Base-by-base conservation (phyloP, 192 early-diverging fungal genomes). In the Coemansia javaensis region DNA sequence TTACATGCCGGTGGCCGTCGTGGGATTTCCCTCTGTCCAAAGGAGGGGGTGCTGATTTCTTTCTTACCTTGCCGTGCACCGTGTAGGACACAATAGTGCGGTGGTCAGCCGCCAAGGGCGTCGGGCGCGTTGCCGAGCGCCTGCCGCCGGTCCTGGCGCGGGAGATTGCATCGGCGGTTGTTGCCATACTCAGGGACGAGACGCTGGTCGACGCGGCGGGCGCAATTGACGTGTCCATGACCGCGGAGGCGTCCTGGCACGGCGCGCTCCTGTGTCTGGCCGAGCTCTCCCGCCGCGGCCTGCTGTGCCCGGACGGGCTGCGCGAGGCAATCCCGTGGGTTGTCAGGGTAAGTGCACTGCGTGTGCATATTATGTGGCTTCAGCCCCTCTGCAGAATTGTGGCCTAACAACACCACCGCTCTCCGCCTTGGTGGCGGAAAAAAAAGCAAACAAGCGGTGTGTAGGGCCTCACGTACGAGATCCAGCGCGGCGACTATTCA, bases 21-120 rank as follows among this genome's bases (percentile, higher is more conserved):
- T 4, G 16, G 16, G 16, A 15, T 32, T 32, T 32, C 7, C 32
- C 13, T 32, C 7, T 13, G 18, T 36, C n/a, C 18, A n/a, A n/a
- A n/a, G n/a, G n/a, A n/a, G n/a, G 35, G 33, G 16, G 16, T 35
- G 12, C 2, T 4, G 11, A 9, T 40, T 4, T 11, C 20, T 23
- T 21, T 5, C 18, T 41, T 41, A 41, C 17, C n/a, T 20, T 21
- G 7, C 7, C 27, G 23, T 27, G 0, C 8, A 21, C 5, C 15
- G 13, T 53, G 38, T 74, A 74, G 70, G 77, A 79, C 40, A 99
- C 97, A 0, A 88, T 99, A 50, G 94, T 99, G 4, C 84, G 97
- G 43, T 97, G 93, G 93, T 94, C 93, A 9, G 85, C 93, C 6
- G 93, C 97, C 7, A 99, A 99, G 76, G 97, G 94, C 11, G 73